Evolutionary conservation across 2,329 filamentous ascomycete species (phyloP).

Genomic region (Chrysoporthe deuterocubensis): DNA sequence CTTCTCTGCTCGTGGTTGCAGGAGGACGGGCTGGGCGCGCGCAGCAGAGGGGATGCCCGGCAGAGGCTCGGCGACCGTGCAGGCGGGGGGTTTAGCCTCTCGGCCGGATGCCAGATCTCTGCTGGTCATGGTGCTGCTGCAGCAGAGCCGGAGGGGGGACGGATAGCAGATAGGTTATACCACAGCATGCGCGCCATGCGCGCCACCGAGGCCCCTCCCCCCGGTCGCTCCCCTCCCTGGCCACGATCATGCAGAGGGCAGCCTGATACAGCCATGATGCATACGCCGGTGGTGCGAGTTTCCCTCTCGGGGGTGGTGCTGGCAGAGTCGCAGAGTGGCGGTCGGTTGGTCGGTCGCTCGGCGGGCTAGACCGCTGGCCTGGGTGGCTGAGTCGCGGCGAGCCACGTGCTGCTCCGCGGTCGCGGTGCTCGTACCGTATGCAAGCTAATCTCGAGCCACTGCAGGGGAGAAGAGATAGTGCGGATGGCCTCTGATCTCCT

Average conservation of each 20-base stretch:
- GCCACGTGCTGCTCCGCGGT: too few relatives aligned
- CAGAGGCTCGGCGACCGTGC: not conserved
- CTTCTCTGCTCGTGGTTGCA: too few relatives aligned
- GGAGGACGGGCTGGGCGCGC: too few relatives aligned
- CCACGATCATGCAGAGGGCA: too few relatives aligned
- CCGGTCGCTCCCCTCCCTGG: too few relatives aligned
- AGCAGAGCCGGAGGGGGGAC: not conserved
- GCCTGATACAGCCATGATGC: too few relatives aligned
- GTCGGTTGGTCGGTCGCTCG: not conserved
- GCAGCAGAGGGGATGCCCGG: not conserved
- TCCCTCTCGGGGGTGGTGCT: not conserved
- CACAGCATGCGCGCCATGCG: too few relatives aligned
- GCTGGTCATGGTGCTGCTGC: not conserved
- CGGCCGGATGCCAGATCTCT: not conserved
- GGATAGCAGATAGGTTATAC: not conserved
- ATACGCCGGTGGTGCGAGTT: not conserved
- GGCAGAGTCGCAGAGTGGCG: not conserved
- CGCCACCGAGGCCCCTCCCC: too few relatives aligned
- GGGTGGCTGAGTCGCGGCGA: too few relatives aligned
- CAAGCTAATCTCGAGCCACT: too few relatives aligned
- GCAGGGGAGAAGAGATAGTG: not conserved
- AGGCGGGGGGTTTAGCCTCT: not conserved
- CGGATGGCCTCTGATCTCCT: not conserved
- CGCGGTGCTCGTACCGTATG: too few relatives aligned
- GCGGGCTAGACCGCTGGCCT: too few relatives aligned